Conservation (phyloP, 768 basidiomycete genomes). For the Kockovaella imperatae region DNA sequence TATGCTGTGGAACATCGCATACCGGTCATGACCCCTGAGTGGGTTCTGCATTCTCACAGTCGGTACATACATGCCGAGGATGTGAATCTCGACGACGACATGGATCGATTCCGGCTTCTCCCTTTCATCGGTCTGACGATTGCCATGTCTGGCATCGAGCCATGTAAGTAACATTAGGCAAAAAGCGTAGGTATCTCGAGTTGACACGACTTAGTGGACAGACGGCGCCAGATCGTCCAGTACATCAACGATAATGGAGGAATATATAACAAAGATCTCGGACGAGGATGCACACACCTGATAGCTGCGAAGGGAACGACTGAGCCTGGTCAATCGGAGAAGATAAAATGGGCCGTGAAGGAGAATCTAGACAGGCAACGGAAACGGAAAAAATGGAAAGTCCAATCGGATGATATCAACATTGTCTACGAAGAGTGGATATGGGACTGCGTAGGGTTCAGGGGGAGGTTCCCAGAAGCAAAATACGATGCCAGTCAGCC, state of each 20-base stretch:
- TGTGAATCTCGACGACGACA: constrained; percentile 57
- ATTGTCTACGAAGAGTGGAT: constrained; percentile 95
- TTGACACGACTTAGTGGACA: constrained; percentile 41
- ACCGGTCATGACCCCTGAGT: constrained; percentile 68
- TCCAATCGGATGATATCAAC: constrained; percentile 54
- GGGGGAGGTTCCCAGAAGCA: constrained; percentile 50
- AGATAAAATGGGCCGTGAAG: constrained; percentile 52
- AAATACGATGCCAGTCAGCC: constrained; percentile 36
- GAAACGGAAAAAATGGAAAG: constrained; percentile 46
- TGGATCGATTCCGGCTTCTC: constrained; percentile 58
- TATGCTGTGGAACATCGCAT: constrained; percentile 73
- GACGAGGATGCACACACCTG: constrained; percentile 76
- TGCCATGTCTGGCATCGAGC: constrained; percentile 67
- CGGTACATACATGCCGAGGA: constrained; percentile 75
- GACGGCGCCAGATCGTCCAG: constrained; percentile 59
- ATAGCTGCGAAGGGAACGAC: constrained; percentile 56
- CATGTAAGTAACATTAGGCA: constrained; percentile 42
- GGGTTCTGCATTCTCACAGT: constrained; percentile 65
- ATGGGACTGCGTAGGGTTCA: constrained; percentile 78
- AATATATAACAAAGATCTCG: constrained; percentile 63
- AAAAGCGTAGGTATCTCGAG: too few species aligned
- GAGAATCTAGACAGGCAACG: constrained; percentile 19
- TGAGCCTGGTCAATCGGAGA: constrained; percentile 51
- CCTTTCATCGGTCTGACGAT: constrained; percentile 65
- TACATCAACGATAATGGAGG: constrained; percentile 59